phyloP scores from a whole-genome alignment of 2,329 filamentous ascomycete species.

The Fusarium penzigii region DNA sequence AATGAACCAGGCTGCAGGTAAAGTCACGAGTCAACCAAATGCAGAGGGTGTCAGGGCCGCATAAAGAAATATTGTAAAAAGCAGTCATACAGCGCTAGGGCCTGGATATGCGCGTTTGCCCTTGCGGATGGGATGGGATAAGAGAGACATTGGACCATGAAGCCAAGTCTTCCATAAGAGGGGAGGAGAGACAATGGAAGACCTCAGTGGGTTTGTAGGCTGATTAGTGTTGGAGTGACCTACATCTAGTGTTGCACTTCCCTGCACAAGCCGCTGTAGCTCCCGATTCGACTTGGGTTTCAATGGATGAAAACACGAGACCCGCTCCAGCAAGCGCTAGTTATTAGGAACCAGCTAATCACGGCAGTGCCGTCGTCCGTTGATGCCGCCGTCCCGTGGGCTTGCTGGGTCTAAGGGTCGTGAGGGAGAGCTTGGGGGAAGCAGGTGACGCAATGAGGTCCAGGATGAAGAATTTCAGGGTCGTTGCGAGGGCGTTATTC shows the following conservation, averaged over 20 bases:
- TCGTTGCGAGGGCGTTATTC: background rate
- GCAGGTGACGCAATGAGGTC: conserved; percentile 17
- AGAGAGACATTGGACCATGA: conserved; percentile 28
- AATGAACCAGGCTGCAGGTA: background rate
- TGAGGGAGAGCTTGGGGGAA: conserved; percentile 9
- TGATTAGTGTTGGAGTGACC: conserved; percentile 8
- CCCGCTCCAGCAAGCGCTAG: conserved; percentile 28
- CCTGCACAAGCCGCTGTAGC: conserved; percentile 23
- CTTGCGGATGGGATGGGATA: conserved; percentile 9
- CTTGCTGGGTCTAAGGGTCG: conserved; percentile 13
- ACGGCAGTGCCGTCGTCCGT: conserved; percentile 31
- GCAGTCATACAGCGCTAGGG: conserved; percentile 24
- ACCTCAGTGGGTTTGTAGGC: background rate
- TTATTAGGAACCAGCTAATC: conserved; percentile 24
- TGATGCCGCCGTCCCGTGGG: conserved; percentile 22
- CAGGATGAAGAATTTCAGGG: background rate
- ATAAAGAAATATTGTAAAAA: conserved; percentile 12
- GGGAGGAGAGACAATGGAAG: too few relatives aligned
- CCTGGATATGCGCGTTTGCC: conserved; percentile 8
- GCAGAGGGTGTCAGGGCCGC: background rate
- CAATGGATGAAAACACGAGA: conserved; percentile 12
- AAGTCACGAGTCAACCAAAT: conserved; percentile 3
- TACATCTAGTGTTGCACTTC: background rate
- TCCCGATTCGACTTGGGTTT: conserved; percentile 23
- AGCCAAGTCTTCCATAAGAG: background rate